Percentiles rank a stretch among this genome's conserved stretches.
These are phyloP conservation scores for Chamaecyparis obtusa DNA, from an alignment of 75 land plant species.

Conservation along the genomic window DNA sequence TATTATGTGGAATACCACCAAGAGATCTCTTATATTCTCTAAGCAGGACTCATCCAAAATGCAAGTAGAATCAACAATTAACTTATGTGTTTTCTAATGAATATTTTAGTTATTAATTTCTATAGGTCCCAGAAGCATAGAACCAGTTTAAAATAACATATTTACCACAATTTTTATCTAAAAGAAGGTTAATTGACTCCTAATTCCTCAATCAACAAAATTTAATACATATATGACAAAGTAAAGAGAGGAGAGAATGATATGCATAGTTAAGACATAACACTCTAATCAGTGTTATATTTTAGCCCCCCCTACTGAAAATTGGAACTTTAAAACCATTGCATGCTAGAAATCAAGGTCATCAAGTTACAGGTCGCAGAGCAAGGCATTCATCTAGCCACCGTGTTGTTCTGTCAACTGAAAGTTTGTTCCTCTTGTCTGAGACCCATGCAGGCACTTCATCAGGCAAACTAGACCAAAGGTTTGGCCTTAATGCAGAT, in stretches of 20 bases:
- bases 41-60: background rate
- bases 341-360: slow-evolving; percentile 4
- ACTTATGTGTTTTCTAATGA: background rate
- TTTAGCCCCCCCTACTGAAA: background rate
- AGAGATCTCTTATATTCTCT: background rate
- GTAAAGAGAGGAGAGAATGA: background rate
- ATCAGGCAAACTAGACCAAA: slow-evolving; percentile 87
- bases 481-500: slow-evolving; percentile 63
- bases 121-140: background rate
- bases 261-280: background rate
- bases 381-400: slow-evolving; percentile 93
- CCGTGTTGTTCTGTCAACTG: slow-evolving; percentile 79
- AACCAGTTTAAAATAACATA: background rate
- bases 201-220: background rate
- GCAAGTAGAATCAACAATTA: background rate
- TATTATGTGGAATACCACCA: background rate
- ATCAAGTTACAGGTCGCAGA: slow-evolving; percentile 38
- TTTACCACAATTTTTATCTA: background rate
- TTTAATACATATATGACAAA: background rate
- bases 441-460: slow-evolving; percentile 89
- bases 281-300: no score
- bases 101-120: background rate
- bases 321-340: background rate
- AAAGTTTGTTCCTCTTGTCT: slow-evolving; percentile 69
- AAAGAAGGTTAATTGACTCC: background rate